Percentiles rank a stretch among this genome's conserved stretches.
phyloP scores from a whole-genome alignment of 345 rosid genomes.

The Populus alba region DNA sequence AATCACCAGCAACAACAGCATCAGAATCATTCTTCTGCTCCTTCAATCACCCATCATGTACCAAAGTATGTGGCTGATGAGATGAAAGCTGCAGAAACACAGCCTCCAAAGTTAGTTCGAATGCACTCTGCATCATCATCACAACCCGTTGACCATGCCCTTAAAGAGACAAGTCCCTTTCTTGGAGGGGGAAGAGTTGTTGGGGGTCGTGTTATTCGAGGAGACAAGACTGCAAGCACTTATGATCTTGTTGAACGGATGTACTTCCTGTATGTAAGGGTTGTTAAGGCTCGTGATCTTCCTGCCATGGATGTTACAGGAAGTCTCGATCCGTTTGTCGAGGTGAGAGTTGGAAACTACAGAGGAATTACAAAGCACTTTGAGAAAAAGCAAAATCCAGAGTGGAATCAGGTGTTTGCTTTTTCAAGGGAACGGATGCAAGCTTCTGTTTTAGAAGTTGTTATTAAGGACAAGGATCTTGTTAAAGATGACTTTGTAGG shows the following conservation, averaged over 20 bases:
- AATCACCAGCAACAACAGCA: slow-evolving; percentile 41
- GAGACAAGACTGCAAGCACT: slow-evolving; percentile 38
- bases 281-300: slow-evolving; percentile 35
- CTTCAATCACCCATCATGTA: slow-evolving; percentile 50
- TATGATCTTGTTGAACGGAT: slow-evolving; percentile 37
- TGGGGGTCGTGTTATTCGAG: slow-evolving; percentile 70
- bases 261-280: slow-evolving; percentile 33
- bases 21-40: slow-evolving; percentile 45
- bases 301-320: slow-evolving; percentile 38
- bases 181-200: slow-evolving; percentile 40
- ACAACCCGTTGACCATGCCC: slow-evolving; percentile 40
- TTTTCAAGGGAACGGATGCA: slow-evolving; percentile 36
- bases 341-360: slow-evolving; percentile 34
- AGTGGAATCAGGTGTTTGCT: slow-evolving; percentile 40
- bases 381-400: slow-evolving; percentile 30
- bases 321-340: slow-evolving; percentile 34
- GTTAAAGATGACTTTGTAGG: slow-evolving; percentile 31
- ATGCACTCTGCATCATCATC: slow-evolving; percentile 61
- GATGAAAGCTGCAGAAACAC: slow-evolving; percentile 56
- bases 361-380: slow-evolving; percentile 35
- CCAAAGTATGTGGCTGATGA: slow-evolving; percentile 60
- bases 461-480: slow-evolving; percentile 31
- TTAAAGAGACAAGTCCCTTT: slow-evolving; percentile 38
- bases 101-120: slow-evolving; percentile 68
- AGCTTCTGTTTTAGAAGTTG: slow-evolving; percentile 31